Evolutionary conservation across 106 monocot species (phyloP).

Genomic region (Dioscorea alata): DNA sequence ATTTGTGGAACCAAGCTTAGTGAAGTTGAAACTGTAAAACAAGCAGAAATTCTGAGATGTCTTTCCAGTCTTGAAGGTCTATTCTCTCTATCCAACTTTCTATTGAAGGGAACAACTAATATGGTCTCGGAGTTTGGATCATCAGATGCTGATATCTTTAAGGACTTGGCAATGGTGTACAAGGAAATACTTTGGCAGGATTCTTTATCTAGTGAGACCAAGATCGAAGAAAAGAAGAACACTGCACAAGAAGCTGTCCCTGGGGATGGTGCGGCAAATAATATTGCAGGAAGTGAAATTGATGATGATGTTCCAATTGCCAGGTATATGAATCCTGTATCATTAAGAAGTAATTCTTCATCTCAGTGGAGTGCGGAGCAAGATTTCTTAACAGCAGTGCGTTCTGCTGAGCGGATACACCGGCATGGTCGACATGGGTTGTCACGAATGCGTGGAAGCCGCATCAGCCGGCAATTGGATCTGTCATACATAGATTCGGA

Average conservation of each 20-base stretch:
- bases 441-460: constrained; percentile 49
- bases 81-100: constrained; percentile 50
- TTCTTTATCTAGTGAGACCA: constrained; percentile 47
- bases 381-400: constrained; percentile 41
- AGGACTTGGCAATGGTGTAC: constrained; percentile 55
- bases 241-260: constrained; percentile 25
- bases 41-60: constrained; percentile 31
- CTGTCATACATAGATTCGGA: constrained; percentile 44
- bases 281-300: constrained; percentile 43
- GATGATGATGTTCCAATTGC: constrained; percentile 43
- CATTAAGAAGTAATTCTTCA: constrained; percentile 24
- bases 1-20: constrained; percentile 35
- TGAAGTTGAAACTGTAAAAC: constrained; percentile 32
- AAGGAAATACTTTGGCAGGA: constrained; percentile 65
- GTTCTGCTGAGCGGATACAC: constrained; percentile 40
- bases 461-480: constrained; percentile 48
- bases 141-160: constrained; percentile 58
- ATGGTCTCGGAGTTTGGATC: constrained; percentile 67
- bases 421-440: constrained; percentile 52
- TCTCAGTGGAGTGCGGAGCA: constrained; percentile 44
- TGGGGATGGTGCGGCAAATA: constrained; percentile 23
- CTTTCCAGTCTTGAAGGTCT: constrained; percentile 53
- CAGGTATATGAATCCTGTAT: constrained; percentile 32
- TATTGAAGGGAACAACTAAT: constrained; percentile 51
- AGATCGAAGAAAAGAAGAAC: constrained; percentile 30